Evolutionary conservation across 1,284 basidiomycete species (phyloP), one percentile per base, ranked within the genome.

Genomic region (Cutaneotrichosporon arboriforme): DNA sequence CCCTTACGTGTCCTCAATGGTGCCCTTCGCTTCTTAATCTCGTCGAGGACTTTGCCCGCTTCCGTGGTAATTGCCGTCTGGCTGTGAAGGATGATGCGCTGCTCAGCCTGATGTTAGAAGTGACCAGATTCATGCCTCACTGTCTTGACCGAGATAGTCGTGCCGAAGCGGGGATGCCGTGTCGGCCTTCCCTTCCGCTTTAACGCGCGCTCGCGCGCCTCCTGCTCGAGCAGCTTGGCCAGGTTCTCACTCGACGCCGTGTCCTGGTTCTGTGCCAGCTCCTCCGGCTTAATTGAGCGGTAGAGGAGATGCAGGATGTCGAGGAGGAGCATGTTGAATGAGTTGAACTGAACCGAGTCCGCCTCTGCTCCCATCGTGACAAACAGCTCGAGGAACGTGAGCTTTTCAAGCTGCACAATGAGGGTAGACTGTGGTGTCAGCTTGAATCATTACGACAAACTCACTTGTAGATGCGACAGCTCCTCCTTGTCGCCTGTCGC

Each of bases 141-240:
- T 83, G 63, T 84, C 58, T 80, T 81, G 46, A 96, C 85, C 13
- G 85, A 76, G 58, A 96, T 85, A 2, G 91, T 94, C 0, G 92
- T 96, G 0, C 92, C 92, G 72, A 97, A 97, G 36, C 92, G 83
- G 21, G 90, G 90, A 74, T 97, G 92, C 23, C 92, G 82, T 15
- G 89, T 87, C n/a, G 83, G 63, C 12, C 64, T 64, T 17, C 63
- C 62, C 34, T 69, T 59, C 14, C 61, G 76, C 13, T 81, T 68
- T 52, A 83, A 77, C 33, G 80, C 78, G 59, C 83, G 84, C 35
- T 78, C 76, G 51, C 80, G 80, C 58, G 82, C 81, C 74, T 94
- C 90, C 36, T 80, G 77, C 5, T 82, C 83, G 4, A 96, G 81
- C 46, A 93, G 81, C 38, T 81, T 79, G 14, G 84, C 81, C 1